Conservation (phyloP, 345 rosid species). For the Populus davidiana region DNA sequence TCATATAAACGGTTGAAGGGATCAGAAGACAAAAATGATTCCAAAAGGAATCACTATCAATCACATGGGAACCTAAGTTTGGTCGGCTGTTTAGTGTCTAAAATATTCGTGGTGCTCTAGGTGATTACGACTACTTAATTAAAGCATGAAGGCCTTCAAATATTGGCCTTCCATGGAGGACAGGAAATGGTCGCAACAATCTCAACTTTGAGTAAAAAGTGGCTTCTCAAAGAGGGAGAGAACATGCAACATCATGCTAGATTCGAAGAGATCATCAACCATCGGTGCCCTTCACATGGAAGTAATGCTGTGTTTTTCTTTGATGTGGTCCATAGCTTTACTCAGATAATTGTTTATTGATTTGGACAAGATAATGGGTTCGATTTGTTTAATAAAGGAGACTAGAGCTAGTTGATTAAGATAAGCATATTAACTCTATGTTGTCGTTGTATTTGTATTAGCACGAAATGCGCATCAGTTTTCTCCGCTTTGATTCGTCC, state of each 20-base stretch:
- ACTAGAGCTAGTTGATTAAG: conserved; percentile 13
- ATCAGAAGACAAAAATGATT: conserved; percentile 25
- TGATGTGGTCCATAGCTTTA: conserved; percentile 38
- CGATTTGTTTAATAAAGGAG: conserved; percentile 27
- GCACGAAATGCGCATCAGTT: conserved; percentile 23
- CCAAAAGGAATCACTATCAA: conserved; percentile 44
- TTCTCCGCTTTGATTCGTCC: conserved; percentile 17
- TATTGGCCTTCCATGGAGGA: not conserved
- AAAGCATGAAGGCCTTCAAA: not conserved
- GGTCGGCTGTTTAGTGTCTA: conserved; percentile 46
- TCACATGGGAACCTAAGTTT: conserved; percentile 51
- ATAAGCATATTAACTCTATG: not conserved
- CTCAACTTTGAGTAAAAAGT: conserved; percentile 37
- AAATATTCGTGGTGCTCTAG: conserved; percentile 36
- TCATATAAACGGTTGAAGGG: conserved; percentile 18
- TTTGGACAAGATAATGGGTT: conserved; percentile 23
- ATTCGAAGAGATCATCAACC: conserved; percentile 33
- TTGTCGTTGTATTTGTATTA: conserved; percentile 3
- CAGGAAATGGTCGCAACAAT: conserved; percentile 26
- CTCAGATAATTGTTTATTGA: conserved; percentile 9
- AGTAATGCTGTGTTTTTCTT: conserved; percentile 9
- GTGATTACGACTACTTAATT: conserved; percentile 30
- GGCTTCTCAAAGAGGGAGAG: conserved; percentile 27
- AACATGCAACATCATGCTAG: conserved; percentile 45
- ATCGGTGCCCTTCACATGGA: conserved; percentile 48